A percentile compares a stretch with the other conserved stretches of the same genome.
Conservation (phyloP, 495 filamentous ascomycete genomes). For the Xeromyces bisporus region DNA sequence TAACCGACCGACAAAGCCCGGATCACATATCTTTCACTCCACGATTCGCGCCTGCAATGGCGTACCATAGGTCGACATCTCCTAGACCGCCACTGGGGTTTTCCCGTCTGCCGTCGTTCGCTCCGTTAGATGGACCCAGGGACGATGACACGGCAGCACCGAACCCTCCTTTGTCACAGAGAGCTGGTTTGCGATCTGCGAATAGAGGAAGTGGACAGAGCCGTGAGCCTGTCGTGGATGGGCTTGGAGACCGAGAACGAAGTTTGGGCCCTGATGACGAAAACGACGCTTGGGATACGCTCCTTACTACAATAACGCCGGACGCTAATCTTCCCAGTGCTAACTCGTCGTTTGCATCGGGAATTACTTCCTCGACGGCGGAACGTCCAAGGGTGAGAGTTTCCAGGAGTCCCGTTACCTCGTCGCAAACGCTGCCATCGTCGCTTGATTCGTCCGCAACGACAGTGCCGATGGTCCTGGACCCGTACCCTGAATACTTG, state of each 20-base stretch:
- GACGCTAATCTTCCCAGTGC: constrained; percentile 66
- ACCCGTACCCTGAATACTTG: constrained; percentile 25
- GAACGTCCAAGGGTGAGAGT: constrained; percentile 9
- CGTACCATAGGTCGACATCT: constrained; percentile 14
- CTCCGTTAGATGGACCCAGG: constrained; percentile 9
- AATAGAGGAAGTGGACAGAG: constrained; percentile 7
- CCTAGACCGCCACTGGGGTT: constrained; percentile 9
- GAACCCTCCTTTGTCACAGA: constrained; percentile 9
- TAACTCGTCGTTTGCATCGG: constrained; percentile 63
- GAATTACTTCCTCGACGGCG: constrained; percentile 30
- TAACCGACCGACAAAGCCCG: constrained; percentile 5
- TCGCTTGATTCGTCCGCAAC: constrained; percentile 8
- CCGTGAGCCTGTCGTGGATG: constrained; percentile 35
- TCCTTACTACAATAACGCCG: constrained; percentile 62
- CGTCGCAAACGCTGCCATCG: constrained; percentile 14
- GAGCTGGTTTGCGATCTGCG: constrained; percentile 13
- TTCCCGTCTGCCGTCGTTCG: constrained; percentile 12
- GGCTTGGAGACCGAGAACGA: constrained; percentile 67
- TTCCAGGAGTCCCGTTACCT: constrained; percentile 22
- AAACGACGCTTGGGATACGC: constrained; percentile 55
- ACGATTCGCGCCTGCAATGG: constrained; percentile 30
- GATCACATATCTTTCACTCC: constrained; percentile 21
- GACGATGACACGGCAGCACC: constrained; percentile 6
- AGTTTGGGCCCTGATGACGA: constrained; percentile 58
- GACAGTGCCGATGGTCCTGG: constrained; percentile 15